Evolutionary conservation across 371 early-diverging fungal species (phyloP), one percentile per base, ranked within the genome.

Genomic region (Nosema muscidifuracis): DNA sequence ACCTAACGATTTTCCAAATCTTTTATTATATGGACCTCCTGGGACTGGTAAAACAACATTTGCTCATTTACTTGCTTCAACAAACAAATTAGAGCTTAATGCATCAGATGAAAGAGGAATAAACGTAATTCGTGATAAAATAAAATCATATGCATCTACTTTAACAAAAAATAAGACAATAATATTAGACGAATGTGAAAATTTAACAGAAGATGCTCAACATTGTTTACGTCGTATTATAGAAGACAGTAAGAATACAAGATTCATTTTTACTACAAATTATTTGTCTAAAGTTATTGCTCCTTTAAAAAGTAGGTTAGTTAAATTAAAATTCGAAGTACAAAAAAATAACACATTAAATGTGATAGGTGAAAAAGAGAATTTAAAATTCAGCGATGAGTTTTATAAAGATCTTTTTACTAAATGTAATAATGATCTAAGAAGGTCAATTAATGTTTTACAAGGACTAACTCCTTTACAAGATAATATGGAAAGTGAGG

Each of bases 21-120:
- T 97, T 34, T 84, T 99, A 34, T 93, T 99, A 80, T 93, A 95
- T 85, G 99, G 99, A 4, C 96, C 97, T 58, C 94, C 99, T 34
- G 97, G 97, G 3, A 87, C 95, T 1, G 99, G 99, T 77, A 99
- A 99, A 84, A 97, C 99, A 0, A 91, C 93, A 0, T 92, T 94
- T 1, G 93, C 96, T 71, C 85, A 95, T 51, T 91, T 97, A 0
- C 84, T 95, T 51, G 87, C 91, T n/a, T 51, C 68, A 36, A 70
- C 28, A n/a, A 33, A 55, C 15, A 71, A 71, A 10, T 79, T 93
- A 53, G 76, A 79, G 56, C 71, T 83, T 9, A 83, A 83, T 73
- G 83, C 81, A 1, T 74, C 75, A 38, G 81, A 81, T 47, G 83
- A 83, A 36, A 38, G 83, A 72, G 83, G 81, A 56, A 83, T 83